These are phyloP conservation scores for Trichosporon faecale DNA, from an alignment of 1,284 basidiomycete species.

Conservation along the genomic window DNA sequence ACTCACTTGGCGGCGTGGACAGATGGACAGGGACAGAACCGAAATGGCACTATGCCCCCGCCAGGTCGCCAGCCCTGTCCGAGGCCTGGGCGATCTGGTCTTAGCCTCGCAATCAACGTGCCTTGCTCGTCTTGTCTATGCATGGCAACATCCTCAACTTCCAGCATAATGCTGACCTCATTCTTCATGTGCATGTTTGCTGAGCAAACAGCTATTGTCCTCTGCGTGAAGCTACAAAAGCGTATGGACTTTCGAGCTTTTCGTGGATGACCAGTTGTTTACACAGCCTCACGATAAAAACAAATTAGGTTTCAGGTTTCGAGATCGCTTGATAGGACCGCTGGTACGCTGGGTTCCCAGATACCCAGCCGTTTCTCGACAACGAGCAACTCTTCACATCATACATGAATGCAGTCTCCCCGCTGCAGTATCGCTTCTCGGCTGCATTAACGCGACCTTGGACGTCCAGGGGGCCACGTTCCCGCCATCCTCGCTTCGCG, in stretches of 20 bases:
- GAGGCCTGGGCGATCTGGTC: neutral
- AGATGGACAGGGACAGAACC: neutral
- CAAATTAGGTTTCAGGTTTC: slow-evolving; percentile 2
- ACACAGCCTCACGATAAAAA: slow-evolving; percentile 1
- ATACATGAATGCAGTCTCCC: neutral
- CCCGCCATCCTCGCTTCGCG: neutral
- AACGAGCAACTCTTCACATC: neutral
- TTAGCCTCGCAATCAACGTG: neutral
- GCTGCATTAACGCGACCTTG: neutral
- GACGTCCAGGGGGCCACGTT: neutral
- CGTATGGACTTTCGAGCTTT: neutral
- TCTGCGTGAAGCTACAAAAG: neutral
- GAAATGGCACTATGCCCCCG: slow-evolving; percentile 9
- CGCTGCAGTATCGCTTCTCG: neutral
- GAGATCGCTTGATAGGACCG: neutral
- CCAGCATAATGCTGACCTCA: neutral
- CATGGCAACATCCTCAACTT: neutral
- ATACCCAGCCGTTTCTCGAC: neutral
- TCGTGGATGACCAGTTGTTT: neutral
- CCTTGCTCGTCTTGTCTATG: neutral
- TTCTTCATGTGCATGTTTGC: neutral
- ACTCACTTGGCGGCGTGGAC: slow-evolving; percentile 9
- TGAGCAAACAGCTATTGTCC: neutral
- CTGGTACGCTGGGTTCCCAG: neutral
- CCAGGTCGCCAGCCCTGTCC: neutral